Base-by-base conservation (phyloP, 805 yeast species). In the Kuraishia piskuri region DNA sequence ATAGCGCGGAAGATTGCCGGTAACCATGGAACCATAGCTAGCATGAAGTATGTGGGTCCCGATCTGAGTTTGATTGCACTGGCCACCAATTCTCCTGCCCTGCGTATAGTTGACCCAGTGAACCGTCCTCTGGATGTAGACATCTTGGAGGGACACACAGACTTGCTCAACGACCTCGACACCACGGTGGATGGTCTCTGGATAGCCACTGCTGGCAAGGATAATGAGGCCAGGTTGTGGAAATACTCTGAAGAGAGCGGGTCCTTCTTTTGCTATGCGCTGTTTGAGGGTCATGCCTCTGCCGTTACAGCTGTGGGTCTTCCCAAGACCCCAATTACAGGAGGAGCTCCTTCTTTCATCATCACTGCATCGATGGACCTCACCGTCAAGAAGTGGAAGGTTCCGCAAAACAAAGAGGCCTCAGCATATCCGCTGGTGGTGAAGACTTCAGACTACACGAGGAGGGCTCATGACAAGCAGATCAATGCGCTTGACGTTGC, bases 381-480 rank as follows among this genome's bases (percentile, higher is more conserved):
- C 60, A 90, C 97, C 0, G 77, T 90, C 40, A 90, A 90, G 65
- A 85, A 84, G 66, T 90, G 97, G 97, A 75, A 75, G 48, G 78
- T 90, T 25, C 90, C 91, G 4, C 70, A 70, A 52, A 70, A 61
- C 12, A n/a, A 52, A 37, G 52, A 52, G n/a, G 47, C 52, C 14
- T 40, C 50, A 2, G 59, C 61, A 20, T 59, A 60, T 3, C 61
- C 70, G 3, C 59, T 64, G 17, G 53, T 63, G 2, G 75, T 88
- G 6, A 82, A 77, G 60, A 72, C 76, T 1, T 87, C 97, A 2
- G 90, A 84, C 53, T 94, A 86, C 68, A 94, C 99, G 0, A 82
- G 97, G 74, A 82, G 91, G 63, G 98, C 97, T 1, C 99, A 94
- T 67, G 98, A 94, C 53, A 94, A 92, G 67, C 97, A 94, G 68